Base-by-base conservation (phyloP, 495 filamentous ascomycete genomes). In the Neurospora sp. region DNA sequence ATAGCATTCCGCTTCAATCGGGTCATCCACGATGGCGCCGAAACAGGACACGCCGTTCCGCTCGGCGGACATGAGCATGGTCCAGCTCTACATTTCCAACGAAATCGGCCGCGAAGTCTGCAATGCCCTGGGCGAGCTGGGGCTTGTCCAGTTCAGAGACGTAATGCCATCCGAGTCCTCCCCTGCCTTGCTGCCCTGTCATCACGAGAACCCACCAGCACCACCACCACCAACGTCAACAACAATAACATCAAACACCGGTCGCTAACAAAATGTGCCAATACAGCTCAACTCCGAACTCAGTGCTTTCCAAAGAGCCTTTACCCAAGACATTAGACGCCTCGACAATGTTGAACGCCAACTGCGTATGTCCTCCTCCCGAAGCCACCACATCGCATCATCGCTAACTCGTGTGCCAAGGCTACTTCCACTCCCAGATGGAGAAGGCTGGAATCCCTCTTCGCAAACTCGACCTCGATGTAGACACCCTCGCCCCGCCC, bases 21-120 rank as follows among this genome's bases (percentile, higher is more conserved):
- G 49, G 39, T 44, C 78, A 78, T 75, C 77, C 82, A 79, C 70
- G 70, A 89, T 89, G 87, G 87, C 83, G 79, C 83, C 85, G 76
- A 79, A 82, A 78, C 86, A 92, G 85, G 94, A 98, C 84, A 97
- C 93, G 84, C 91, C 97, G 86, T 98, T 99, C 92, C 96, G 96
- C 87, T 98, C 96, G 80, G 91, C 94, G 92, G 95, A 98, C 84
- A 99, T 99, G 96, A 97, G 94, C 88, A 91, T 99, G 89, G 96
- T 96, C 81, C 96, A 98, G 89, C 91, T 99, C 77, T 99, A 98
- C 85, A 94, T 98, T 79, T 93, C 96, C 76, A 98, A 97, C 78
- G 96, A 99, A 86, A 98, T 98, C 75, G 95, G 96, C 77, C 90
- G 96, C 82, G 96, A 99, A 86, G 95, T 97, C 76, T 93, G 98